Evolutionary conservation across 1,284 basidiomycete genomes (phyloP), one percentile per base, ranked within the genome.

Genomic region (Microbotryomycetes sp.): DNA sequence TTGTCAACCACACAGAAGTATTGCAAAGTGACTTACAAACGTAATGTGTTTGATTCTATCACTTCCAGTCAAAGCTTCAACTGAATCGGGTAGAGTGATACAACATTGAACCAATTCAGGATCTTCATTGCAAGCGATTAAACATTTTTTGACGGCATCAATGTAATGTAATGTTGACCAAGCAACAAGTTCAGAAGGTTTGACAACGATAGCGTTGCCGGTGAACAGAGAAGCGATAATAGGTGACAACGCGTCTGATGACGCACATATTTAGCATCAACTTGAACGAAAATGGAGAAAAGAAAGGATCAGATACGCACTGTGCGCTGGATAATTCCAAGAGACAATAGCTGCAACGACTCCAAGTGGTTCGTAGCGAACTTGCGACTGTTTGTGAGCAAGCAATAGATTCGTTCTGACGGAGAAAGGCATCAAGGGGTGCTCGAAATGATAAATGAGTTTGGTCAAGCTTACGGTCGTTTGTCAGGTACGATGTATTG

Each of bases 331-430:
- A 74, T 91, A 90, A 72, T 90, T 92, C 91, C 93, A 97, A 0
- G 90, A 94, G 1, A 97, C 92, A 62, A 93, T 87, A 0, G 87
- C 94, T 48, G 87, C 84, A 12, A 96, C 89, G 0, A 93, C 88
- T 30, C 94, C 94, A n/a, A 93, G 82, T 7, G 94, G 94, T 66
- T 93, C 89, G 73, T 91, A 93, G 68, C 87, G 80, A 6, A 97
- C 88, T 74, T 88, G 29, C 19, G 77, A 77, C 1, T 74, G 82
- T 78, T 98, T 98, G 81, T 97, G 93, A 26, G 81, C 83, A 59
- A 96, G 79, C 69, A 97, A 80, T 30, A 92, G 77, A 70, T 88
- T 90, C 30, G 83, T 83, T 16, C 69, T 55, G 72, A 66, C 23
- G 70, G 65, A 14, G 6, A 31, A 22, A 9, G 16, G 25, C 4